Percentiles rank a stretch among this genome's conserved stretches.
These are phyloP conservation scores for Suillus occidentalis DNA, from an alignment of 768 basidiomycete species.

Conservation along the genomic window DNA sequence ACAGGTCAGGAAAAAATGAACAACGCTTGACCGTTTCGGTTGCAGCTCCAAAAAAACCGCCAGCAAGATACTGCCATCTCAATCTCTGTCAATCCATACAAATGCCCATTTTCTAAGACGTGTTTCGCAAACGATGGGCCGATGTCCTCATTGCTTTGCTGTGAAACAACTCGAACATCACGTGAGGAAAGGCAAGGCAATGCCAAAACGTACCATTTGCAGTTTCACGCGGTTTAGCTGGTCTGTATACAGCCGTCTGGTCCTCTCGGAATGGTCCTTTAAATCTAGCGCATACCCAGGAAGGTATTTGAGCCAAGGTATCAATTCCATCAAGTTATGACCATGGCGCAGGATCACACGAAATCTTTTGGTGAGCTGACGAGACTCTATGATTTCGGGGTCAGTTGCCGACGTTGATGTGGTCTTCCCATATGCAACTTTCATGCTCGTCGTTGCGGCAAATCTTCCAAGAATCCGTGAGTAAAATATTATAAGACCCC, in stretches of 20 bases:
- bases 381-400: neutral
- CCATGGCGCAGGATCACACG: neutral
- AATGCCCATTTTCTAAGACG: neutral
- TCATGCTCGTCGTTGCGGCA: neutral
- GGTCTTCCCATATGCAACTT: neutral
- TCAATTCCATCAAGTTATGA: neutral
- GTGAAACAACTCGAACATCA: neutral
- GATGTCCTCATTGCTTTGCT: neutral
- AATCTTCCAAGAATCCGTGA: neutral
- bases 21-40: conserved; percentile 42
- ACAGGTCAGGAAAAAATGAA: neutral
- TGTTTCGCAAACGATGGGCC: neutral
- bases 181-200: neutral
- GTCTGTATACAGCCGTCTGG: neutral
- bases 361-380: neutral
- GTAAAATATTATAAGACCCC: neutral
- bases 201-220: neutral
- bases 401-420: neutral
- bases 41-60: conserved; percentile 60
- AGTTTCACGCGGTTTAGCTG: neutral
- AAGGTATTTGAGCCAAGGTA: neutral
- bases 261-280: neutral
- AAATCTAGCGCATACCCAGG: neutral
- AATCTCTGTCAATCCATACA: conserved; percentile 26
- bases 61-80: conserved; percentile 56